Percentiles rank a stretch among this genome's conserved stretches.
These are phyloP conservation scores for Metschnikowia corniflorae DNA, from an alignment of 805 yeast species.

Conservation along the genomic window DNA sequence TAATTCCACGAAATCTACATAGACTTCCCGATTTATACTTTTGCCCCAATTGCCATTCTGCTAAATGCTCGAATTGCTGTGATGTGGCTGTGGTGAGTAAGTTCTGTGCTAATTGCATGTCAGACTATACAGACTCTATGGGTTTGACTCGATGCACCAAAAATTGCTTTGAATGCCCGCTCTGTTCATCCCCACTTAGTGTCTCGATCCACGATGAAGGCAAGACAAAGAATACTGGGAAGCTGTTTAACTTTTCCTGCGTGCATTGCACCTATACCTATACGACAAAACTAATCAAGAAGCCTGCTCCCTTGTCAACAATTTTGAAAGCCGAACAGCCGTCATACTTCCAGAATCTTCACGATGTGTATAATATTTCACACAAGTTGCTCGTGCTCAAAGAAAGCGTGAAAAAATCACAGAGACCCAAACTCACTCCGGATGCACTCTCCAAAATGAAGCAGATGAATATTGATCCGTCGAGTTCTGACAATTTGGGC, in stretches of 20 bases:
- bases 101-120: conserved; percentile 37
- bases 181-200: conserved; percentile 27
- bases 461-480: conserved; percentile 7
- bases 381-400: conserved; percentile 4
- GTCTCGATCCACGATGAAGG: conserved; percentile 21
- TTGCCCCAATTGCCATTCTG: conserved; percentile 36
- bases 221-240: conserved; percentile 9
- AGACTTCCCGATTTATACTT: conserved; percentile 27
- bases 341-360: conserved; percentile 11
- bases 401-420: neutral
- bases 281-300: conserved; percentile 13
- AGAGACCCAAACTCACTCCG: conserved; percentile 1
- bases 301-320: conserved; percentile 18
- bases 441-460: conserved; percentile 6
- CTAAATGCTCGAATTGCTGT: conserved; percentile 28
- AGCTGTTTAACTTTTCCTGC: conserved; percentile 13
- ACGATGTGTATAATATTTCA: conserved; percentile 6
- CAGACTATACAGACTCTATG: conserved; percentile 28
- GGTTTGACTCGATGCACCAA: conserved; percentile 27
- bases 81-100: conserved; percentile 24
- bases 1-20: conserved; percentile 7
- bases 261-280: conserved; percentile 14
- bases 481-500: conserved; percentile 1
- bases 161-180: conserved; percentile 40
- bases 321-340: conserved; percentile 13